Conservation (phyloP, 306 rosid genomes). For the Cicer chorassanicum region DNA sequence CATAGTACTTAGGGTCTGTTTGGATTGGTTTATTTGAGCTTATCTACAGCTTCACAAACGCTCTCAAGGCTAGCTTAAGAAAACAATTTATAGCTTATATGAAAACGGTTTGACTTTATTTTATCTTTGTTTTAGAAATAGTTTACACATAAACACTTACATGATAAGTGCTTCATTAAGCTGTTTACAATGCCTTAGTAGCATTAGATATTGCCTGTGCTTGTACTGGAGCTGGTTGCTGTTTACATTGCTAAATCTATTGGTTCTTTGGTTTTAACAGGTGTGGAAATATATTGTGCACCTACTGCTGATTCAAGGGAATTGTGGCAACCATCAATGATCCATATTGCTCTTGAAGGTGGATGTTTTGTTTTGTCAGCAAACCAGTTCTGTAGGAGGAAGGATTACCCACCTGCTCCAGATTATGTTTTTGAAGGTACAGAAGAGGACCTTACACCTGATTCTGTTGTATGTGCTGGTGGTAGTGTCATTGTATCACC, state of each 20-base stretch:
- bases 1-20: background rate
- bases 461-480: conserved; percentile 90
- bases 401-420: conserved; percentile 88
- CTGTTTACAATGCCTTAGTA: background rate
- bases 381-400: conserved; percentile 91
- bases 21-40: background rate
- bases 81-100: background rate
- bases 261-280: conserved; percentile 49
- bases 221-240: background rate
- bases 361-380: conserved; percentile 92
- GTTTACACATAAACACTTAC: background rate
- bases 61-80: too few species aligned
- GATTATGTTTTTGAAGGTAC: conserved; percentile 73
- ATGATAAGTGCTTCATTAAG: background rate
- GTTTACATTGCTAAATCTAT: conserved; percentile 12
- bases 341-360: conserved; percentile 92
- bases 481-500: conserved; percentile 96
- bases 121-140: background rate
- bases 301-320: conserved; percentile 90
- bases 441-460: conserved; percentile 74
- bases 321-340: conserved; percentile 88
- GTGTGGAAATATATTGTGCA: conserved; percentile 93
- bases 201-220: conserved; percentile 4
- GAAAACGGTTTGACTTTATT: background rate
- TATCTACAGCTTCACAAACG: background rate